A percentile compares a stretch with the other conserved stretches of the same genome.
Conservation (phyloP, 164 flowering plant genomes). For the Vitis rupestris region DNA sequence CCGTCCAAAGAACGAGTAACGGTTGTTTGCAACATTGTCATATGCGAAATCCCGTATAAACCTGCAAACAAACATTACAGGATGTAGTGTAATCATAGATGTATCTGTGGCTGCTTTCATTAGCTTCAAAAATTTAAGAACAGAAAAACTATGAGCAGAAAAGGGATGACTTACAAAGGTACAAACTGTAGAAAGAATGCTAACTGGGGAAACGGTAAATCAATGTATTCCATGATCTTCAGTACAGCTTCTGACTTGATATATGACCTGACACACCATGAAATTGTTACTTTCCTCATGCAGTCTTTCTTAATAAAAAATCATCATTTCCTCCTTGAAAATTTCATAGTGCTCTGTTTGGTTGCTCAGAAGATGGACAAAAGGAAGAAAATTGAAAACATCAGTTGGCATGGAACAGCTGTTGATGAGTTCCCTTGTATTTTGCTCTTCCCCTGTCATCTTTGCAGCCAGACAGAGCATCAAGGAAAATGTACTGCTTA, state of each 20-base stretch:
- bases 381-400: background rate
- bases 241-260: conserved; percentile 93
- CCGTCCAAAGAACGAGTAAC: conserved; percentile 76
- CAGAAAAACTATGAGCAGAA: background rate
- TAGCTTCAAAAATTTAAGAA: background rate
- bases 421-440: too few species aligned
- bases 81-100: background rate
- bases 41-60: conserved; percentile 73
- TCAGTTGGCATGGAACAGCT: too few species aligned
- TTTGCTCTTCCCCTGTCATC: too few species aligned
- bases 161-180: conserved; percentile 63
- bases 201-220: conserved; percentile 87
- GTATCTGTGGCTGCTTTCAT: background rate
- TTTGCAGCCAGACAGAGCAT: too few species aligned
- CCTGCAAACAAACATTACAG: conserved; percentile 42
- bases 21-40: conserved; percentile 86
- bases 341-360: background rate
- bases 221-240: conserved; percentile 90
- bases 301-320: background rate
- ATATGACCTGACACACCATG: conserved; percentile 55
- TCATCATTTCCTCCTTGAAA: background rate
- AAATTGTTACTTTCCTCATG: background rate
- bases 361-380: background rate
- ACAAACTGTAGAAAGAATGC: conserved; percentile 73
- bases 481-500: too few species aligned